Percentiles rank a stretch among this genome's conserved stretches.
Evolutionary conservation across 176 grass and related monocot species (phyloP).

Genomic region (Elaeis guineensis): DNA sequence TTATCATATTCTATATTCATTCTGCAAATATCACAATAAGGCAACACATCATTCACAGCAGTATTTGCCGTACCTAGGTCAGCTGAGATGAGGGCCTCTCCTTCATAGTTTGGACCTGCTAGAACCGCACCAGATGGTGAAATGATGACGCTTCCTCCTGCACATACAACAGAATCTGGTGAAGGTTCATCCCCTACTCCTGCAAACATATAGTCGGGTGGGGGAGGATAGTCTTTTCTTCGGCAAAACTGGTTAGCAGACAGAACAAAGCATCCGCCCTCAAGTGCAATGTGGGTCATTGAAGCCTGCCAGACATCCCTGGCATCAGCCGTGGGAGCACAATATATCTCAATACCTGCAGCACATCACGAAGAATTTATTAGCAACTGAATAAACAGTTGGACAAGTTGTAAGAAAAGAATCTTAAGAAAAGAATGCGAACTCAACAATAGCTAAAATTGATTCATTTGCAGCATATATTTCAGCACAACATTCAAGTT

Average conservation of each 20-base stretch:
- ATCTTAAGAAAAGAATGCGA: no score
- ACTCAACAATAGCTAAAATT: no score
- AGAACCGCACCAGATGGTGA: constrained; percentile 71
- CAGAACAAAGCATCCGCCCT: constrained; percentile 87
- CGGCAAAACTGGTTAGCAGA: constrained; percentile 90
- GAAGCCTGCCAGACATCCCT: constrained; percentile 90
- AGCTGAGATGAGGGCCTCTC: constrained; percentile 64
- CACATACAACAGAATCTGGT: constrained; percentile 65
- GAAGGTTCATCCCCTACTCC: constrained; percentile 71
- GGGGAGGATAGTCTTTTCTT: constrained; percentile 76
- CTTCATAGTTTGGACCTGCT: constrained; percentile 85
- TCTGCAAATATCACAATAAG: background rate
- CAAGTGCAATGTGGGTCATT: constrained; percentile 78
- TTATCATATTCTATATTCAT: background rate
- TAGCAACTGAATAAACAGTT: no score
- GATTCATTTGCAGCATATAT: no score
- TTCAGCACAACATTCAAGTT: no score
- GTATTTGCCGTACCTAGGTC: constrained; percentile 51
- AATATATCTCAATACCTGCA: constrained; percentile 84
- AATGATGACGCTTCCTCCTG: constrained; percentile 88
- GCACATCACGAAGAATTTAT: background rate
- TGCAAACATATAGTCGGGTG: constrained; percentile 56
- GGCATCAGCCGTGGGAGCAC: constrained; percentile 79
- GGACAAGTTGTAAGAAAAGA: no score
- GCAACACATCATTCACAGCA: background rate